Percentiles rank a stretch among this genome's conserved stretches.
These are phyloP conservation scores for Colletotrichum sp. DNA, from an alignment of 2,329 filamentous ascomycete genomes.

Conservation along the genomic window DNA sequence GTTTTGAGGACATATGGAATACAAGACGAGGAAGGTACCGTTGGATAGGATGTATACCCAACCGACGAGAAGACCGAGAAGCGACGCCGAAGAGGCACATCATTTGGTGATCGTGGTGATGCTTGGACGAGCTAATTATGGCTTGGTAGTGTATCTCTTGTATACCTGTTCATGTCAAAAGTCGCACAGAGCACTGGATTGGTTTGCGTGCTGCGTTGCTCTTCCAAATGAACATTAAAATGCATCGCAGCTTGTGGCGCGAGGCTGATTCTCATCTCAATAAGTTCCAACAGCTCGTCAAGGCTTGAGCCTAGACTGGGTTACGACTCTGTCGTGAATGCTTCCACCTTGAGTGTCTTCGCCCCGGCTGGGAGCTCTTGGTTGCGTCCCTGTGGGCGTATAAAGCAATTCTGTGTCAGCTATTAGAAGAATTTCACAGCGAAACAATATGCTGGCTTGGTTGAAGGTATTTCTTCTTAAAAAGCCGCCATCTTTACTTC, in stretches of 20 bases:
- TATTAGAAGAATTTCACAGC: neutral
- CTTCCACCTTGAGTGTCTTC: neutral
- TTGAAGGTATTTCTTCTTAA: too few species aligned
- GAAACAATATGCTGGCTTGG: neutral
- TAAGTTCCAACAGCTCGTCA: fast-evolving
- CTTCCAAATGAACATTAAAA: fast-evolving
- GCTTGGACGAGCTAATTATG: fast-evolving
- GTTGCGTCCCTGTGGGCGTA: neutral
- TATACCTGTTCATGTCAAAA: neutral
- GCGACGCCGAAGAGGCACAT: neutral
- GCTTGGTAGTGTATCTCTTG: neutral
- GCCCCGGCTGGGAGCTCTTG: fast-evolving
- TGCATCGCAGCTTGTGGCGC: fast-evolving
- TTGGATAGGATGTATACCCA: neutral
- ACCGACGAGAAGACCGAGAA: neutral
- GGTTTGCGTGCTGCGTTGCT: neutral
- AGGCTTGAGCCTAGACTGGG: neutral
- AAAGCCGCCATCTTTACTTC: too few species aligned
- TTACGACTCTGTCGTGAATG: fast-evolving
- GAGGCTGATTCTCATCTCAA: neutral
- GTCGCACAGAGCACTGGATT: neutral
- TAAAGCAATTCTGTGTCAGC: neutral
- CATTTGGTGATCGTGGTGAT: neutral
- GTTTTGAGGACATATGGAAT: neutral
- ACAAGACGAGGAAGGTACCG: neutral